Percentiles rank a stretch among this genome's conserved stretches.
These are phyloP conservation scores for Fraxinus americana DNA, from an alignment of 257 asterid species.

Conservation along the genomic window DNA sequence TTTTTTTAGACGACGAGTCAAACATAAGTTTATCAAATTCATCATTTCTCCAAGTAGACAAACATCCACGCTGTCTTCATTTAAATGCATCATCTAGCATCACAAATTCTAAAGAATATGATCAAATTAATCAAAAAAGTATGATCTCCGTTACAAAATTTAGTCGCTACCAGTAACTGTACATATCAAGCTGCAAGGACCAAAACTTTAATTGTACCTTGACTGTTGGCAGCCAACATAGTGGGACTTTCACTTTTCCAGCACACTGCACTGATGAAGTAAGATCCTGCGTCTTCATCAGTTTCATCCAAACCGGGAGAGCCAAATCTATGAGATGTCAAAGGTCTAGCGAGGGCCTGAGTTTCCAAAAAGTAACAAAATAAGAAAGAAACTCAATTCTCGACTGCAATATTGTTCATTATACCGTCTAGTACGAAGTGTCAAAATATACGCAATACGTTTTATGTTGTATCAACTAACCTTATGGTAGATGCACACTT, in stretches of 20 bases:
- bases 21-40: too few relatives aligned
- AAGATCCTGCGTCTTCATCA: constrained; percentile 60
- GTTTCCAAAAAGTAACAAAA: not conserved
- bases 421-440: not conserved
- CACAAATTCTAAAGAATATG: not conserved
- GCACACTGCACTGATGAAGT: constrained; percentile 86
- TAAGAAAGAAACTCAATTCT: not conserved
- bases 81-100: not conserved
- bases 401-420: not conserved
- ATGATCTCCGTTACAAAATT: not conserved
- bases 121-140: not conserved
- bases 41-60: too few relatives aligned
- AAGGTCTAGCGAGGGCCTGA: constrained; percentile 80
- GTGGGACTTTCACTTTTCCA: constrained; percentile 88
- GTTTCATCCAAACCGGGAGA: constrained; percentile 47
- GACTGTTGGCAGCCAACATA: constrained; percentile 76
- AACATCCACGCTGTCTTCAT: not conserved
- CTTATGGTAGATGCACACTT: constrained; percentile 82
- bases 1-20: too few relatives aligned
- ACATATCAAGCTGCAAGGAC: constrained; percentile 62
- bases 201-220: constrained; percentile 79
- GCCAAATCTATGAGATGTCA: constrained; percentile 67
- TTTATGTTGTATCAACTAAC: constrained; percentile 29
- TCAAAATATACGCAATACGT: not conserved
- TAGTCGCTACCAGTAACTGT: not conserved